Percentiles rank a stretch among this genome's conserved stretches.
Conservation (phyloP, 495 filamentous ascomycete genomes). For the Lophiotrema nucula region DNA sequence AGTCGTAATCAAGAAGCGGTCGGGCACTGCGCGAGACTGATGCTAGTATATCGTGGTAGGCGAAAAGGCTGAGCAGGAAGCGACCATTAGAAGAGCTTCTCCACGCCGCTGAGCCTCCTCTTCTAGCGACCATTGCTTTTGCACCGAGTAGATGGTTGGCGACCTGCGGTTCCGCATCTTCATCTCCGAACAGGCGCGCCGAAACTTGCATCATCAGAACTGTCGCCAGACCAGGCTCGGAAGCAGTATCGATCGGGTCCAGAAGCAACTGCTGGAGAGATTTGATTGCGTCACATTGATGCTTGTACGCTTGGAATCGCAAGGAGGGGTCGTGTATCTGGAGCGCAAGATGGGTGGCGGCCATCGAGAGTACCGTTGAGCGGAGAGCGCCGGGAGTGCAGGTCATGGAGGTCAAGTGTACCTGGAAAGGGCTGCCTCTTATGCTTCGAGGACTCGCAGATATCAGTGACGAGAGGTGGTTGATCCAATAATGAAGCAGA, state of each 20-base stretch:
- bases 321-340: neutral
- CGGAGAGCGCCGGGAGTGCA: neutral
- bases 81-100: neutral
- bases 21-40: conserved; percentile 1
- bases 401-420: conserved; percentile 1
- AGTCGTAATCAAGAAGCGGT: neutral
- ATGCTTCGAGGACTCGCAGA: neutral
- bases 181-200: neutral
- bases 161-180: neutral
- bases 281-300: conserved; percentile 1
- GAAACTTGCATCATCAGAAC: conserved; percentile 12
- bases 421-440: neutral
- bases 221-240: neutral
- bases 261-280: neutral
- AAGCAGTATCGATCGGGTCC: neutral
- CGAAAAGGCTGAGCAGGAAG: conserved; percentile 9
- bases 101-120: neutral
- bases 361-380: conserved; percentile 4
- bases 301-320: neutral
- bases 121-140: neutral
- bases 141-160: conserved; percentile 3
- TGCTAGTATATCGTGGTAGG: conserved; percentile 5
- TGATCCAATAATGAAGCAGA: neutral
- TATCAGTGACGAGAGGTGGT: neutral
- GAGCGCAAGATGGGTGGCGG: conserved; percentile 3